Conservation (phyloP, 2,329 filamentous ascomycete genomes). For the Metarhizium anisopliae region DNA sequence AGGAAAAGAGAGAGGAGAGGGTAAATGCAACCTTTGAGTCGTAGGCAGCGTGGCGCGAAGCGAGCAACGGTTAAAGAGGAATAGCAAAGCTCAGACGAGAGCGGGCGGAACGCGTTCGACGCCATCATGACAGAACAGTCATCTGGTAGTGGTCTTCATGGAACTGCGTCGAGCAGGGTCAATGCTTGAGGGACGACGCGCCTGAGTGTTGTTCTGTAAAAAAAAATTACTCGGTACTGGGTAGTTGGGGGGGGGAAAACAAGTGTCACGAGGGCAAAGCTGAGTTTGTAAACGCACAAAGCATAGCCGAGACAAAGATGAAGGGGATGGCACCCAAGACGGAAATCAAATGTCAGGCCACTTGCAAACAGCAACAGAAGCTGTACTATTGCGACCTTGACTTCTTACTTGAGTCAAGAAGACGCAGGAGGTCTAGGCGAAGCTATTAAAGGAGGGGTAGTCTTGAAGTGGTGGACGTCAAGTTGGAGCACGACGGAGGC, state of each 20-base stretch:
- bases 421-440: too few species aligned
- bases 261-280: neutral
- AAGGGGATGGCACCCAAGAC: neutral
- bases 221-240: neutral
- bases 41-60: constrained; percentile 15
- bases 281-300: neutral
- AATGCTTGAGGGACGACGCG: neutral
- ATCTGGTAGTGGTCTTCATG: constrained; percentile 15
- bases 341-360: neutral
- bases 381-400: too few species aligned
- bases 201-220: neutral
- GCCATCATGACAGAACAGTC: constrained; percentile 23
- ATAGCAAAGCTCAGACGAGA: constrained; percentile 22
- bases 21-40: constrained; percentile 13
- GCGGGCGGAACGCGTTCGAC: constrained; percentile 23
- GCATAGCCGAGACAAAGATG: neutral
- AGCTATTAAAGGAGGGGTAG: neutral
- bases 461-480: too few species aligned
- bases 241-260: neutral
- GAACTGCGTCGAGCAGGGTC: neutral
- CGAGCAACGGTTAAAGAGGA: constrained; percentile 14
- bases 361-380: neutral
- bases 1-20: neutral
- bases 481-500: too few species aligned
- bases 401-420: too few species aligned